These are phyloP conservation scores for Neoboletus magnificus DNA, from an alignment of 768 basidiomycete species.

Conservation along the genomic window DNA sequence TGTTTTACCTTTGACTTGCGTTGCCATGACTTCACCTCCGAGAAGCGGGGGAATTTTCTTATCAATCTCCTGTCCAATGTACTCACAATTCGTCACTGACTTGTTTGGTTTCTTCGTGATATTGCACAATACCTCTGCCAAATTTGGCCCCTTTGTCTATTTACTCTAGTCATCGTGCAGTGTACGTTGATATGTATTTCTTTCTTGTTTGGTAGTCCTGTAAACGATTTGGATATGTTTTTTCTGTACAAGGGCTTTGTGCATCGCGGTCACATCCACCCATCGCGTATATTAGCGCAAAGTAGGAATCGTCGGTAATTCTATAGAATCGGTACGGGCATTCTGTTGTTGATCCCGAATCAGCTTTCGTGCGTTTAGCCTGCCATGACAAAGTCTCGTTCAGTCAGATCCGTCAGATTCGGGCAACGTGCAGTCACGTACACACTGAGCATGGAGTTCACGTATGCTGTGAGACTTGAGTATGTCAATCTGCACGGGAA, in stretches of 20 bases:
- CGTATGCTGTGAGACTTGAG: constrained; percentile 13
- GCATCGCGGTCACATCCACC: not conserved
- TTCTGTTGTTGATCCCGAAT: constrained; percentile 13
- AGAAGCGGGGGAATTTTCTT: not conserved
- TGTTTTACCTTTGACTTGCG: constrained; percentile 64
- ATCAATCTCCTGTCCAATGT: not conserved
- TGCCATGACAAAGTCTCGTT: not conserved
- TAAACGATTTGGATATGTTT: not conserved
- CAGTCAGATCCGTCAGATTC: not conserved
- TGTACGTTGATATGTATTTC: not conserved
- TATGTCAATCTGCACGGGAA: not conserved
- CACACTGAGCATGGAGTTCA: constrained; percentile 23
- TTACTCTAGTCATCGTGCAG: not conserved
- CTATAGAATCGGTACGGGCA: not conserved
- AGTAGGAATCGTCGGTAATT: constrained; percentile 7
- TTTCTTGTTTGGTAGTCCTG: not conserved
- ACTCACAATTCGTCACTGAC: not conserved
- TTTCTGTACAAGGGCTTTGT: not conserved
- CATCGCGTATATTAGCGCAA: not conserved
- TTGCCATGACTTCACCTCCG: not conserved
- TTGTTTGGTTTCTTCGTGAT: not conserved
- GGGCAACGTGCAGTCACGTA: not conserved
- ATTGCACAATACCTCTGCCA: not conserved
- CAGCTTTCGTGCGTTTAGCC: constrained; percentile 7
- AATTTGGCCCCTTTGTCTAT: not conserved